phyloP scores from a whole-genome alignment of 768 basidiomycete genomes.

The Strobilomyces dryophilus region DNA sequence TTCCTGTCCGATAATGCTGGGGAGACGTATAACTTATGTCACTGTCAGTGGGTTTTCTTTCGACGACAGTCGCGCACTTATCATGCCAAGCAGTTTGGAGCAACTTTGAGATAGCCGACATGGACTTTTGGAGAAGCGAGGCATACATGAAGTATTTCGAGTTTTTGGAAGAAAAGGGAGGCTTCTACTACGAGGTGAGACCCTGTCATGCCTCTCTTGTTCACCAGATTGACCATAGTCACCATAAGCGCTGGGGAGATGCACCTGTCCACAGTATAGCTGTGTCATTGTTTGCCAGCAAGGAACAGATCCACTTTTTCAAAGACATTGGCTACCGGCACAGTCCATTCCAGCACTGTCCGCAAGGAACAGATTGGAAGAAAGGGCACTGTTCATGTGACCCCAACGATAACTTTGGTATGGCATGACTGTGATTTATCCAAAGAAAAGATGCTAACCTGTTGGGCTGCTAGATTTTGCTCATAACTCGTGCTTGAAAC shows the following conservation, averaged over 20 bases:
- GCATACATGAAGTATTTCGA: constrained; percentile 84
- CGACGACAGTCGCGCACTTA: background rate
- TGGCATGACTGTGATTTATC: constrained; percentile 16
- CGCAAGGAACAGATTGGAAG: constrained; percentile 67
- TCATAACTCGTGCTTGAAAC: constrained; percentile 26
- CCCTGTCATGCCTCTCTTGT: background rate
- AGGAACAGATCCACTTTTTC: constrained; percentile 93
- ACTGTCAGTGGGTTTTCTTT: constrained; percentile 40
- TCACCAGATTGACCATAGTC: constrained; percentile 2
- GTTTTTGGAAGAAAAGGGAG: constrained; percentile 71
- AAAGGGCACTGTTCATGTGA: constrained; percentile 89
- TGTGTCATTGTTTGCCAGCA: constrained; percentile 82
- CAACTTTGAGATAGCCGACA: constrained; percentile 87
- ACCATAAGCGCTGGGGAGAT: constrained; percentile 81
- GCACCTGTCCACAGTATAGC: constrained; percentile 91
- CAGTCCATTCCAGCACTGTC: constrained; percentile 93
- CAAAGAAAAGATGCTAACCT: constrained; percentile 4
- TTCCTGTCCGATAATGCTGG: constrained; percentile 69
- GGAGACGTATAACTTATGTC: constrained; percentile 59
- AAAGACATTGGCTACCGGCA: constrained; percentile 91
- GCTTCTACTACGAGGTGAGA: constrained; percentile 82
- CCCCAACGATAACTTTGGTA: constrained; percentile 67
- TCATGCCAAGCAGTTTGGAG: constrained; percentile 63
- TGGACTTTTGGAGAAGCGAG: constrained; percentile 82
- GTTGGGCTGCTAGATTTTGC: constrained; percentile 18